A percentile compares a stretch with the other conserved stretches of the same genome.
These are phyloP conservation scores for Leishmania gerbilli DNA, from an alignment of 208 protist genomes.

Conservation along the genomic window DNA sequence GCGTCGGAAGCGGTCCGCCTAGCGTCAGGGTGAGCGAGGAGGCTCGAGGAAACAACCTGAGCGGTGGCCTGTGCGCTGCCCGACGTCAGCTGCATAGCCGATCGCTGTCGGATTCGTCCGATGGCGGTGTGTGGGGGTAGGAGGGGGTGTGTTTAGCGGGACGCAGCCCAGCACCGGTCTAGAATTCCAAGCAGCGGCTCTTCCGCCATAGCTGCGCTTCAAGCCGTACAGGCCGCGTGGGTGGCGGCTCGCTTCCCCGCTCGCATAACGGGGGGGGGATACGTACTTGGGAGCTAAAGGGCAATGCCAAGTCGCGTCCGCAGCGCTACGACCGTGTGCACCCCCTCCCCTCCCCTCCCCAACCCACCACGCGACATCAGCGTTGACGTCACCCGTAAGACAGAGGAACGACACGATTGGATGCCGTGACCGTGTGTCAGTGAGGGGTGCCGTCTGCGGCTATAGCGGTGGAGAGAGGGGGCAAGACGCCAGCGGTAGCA, in stretches of 20 bases:
- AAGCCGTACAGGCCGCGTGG: background rate
- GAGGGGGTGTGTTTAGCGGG: too few relatives aligned
- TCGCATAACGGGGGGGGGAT: background rate
- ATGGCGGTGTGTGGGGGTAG: too few relatives aligned
- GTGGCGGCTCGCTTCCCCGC: background rate
- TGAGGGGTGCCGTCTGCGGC: background rate
- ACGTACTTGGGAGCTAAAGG: background rate
- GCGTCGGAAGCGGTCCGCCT: too few relatives aligned
- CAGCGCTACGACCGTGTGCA: background rate
- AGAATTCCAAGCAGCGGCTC: background rate
- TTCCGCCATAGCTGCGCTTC: background rate
- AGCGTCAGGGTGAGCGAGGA: background rate
- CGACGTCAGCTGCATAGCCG: slow-evolving; percentile 11
- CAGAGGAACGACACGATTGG: background rate
- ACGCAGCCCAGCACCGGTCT: background rate
- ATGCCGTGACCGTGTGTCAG: background rate
- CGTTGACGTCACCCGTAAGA: background rate
- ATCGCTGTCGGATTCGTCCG: too few relatives aligned
- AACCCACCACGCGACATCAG: background rate
- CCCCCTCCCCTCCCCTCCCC: too few relatives aligned
- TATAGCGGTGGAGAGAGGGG: background rate
- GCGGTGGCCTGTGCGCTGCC: background rate
- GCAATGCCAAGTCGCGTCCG: background rate
- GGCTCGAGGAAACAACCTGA: background rate
- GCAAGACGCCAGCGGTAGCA: background rate